These are phyloP conservation scores for Thalassiosira profunda DNA, from an alignment of 108 stramenopile species.

Conservation along the genomic window DNA sequence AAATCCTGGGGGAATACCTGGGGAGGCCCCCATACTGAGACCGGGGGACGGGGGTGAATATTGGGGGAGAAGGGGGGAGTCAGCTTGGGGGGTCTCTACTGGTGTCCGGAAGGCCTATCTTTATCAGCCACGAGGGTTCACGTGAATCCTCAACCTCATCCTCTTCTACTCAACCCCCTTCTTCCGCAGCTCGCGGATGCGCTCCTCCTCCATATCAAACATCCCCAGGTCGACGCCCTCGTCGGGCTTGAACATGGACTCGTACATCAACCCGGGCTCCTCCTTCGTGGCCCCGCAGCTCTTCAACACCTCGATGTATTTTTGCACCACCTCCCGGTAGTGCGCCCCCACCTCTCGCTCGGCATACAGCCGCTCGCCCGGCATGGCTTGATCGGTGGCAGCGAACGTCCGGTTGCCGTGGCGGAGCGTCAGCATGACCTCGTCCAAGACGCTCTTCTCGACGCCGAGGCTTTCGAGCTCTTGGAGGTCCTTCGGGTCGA, in stretches of 20 bases:
- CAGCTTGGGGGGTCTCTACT: too few relatives aligned
- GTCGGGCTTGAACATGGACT: conserved; percentile 67
- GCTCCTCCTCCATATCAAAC: conserved; percentile 65
- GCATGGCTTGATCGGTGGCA: conserved; percentile 70
- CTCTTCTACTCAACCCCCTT: too few relatives aligned
- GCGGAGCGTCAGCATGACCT: conserved; percentile 70
- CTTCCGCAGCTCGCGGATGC: conserved; percentile 44
- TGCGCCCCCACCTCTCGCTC: conserved; percentile 56
- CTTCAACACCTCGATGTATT: conserved; percentile 54
- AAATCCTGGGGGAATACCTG: too few relatives aligned
- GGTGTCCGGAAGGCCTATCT: too few relatives aligned
- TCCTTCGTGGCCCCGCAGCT: conserved; percentile 45
- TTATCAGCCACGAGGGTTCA: too few relatives aligned
- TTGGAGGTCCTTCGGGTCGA: conserved; percentile 78
- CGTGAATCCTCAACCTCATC: too few relatives aligned
- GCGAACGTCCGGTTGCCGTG: conserved; percentile 77
- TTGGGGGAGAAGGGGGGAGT: too few relatives aligned
- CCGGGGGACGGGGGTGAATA: too few relatives aligned
- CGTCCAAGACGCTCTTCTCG: conserved; percentile 65
- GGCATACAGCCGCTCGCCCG: conserved; percentile 63
- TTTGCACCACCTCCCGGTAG: conserved; percentile 42
- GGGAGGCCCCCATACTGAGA: too few relatives aligned
- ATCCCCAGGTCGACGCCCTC: conserved; percentile 67
- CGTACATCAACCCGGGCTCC: conserved; percentile 71
- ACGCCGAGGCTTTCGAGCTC: conserved; percentile 60